phyloP scores from a whole-genome alignment of 169 alveolate species.

The Babesia bigemina region DNA sequence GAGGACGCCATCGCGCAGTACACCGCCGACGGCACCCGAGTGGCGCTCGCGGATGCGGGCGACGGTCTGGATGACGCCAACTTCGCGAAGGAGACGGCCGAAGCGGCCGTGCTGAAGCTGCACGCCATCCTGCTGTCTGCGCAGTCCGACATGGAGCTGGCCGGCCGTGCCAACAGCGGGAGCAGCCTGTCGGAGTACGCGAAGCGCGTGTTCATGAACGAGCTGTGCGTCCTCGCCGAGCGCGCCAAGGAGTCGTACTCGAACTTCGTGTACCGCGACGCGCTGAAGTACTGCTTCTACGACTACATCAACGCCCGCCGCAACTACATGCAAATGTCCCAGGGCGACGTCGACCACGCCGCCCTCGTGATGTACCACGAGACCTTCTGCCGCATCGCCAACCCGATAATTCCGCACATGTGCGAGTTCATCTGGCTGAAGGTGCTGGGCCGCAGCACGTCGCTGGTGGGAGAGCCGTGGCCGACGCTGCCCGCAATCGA shows the following conservation, averaged over 20 bases:
- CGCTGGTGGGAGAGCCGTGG: constrained; percentile 81
- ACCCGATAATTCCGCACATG: constrained; percentile 90
- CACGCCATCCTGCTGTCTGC: constrained; percentile 72
- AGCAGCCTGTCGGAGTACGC: constrained; percentile 65
- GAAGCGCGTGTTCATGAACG: constrained; percentile 80
- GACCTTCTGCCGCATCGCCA: constrained; percentile 78
- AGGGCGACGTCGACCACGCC: constrained; percentile 40
- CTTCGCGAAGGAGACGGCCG: constrained; percentile 86
- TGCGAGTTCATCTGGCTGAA: constrained; percentile 89
- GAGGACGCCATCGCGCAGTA: constrained; percentile 88
- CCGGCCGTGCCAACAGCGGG: constrained; percentile 47
- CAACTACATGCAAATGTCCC: constrained; percentile 74
- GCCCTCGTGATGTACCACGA: constrained; percentile 67
- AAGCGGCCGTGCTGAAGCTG: constrained; percentile 83
- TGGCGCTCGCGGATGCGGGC: constrained; percentile 99
- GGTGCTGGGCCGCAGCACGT: constrained; percentile 74
- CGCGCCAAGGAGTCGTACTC: constrained; percentile 80
- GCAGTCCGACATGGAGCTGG: constrained; percentile 68
- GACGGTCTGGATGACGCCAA: constrained; percentile 96
- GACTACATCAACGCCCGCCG: constrained; percentile 81
- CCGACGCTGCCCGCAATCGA: constrained; percentile 67
- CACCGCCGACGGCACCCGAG: constrained; percentile 97
- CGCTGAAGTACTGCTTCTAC: constrained; percentile 82
- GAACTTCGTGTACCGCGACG: constrained; percentile 84
- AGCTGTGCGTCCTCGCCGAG: constrained; percentile 76